Conservation (phyloP, 1,284 basidiomycete genomes). For the Sanghuangporus weigelae region DNA sequence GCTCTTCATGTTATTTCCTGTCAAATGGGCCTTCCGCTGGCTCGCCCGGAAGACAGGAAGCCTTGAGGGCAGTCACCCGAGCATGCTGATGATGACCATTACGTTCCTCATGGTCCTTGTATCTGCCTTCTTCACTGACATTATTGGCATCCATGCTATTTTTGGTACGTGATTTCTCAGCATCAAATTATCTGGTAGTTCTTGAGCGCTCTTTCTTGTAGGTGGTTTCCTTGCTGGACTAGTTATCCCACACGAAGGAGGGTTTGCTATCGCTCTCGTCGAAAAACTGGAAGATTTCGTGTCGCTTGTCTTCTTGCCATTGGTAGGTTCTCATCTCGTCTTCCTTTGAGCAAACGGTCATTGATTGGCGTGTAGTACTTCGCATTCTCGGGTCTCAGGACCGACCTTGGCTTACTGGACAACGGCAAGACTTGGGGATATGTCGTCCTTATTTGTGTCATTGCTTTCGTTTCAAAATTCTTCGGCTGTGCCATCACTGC, state of each 20-base stretch:
- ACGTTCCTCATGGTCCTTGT: conserved; percentile 73
- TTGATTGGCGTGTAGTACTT: conserved; percentile 55
- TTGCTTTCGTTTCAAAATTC: conserved; percentile 82
- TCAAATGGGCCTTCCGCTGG: conserved; percentile 61
- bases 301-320: conserved; percentile 72
- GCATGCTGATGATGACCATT: conserved; percentile 72
- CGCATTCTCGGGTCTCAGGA: conserved; percentile 75
- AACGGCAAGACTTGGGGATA: conserved; percentile 84
- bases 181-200: neutral
- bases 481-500: conserved; percentile 63
- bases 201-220: conserved; percentile 21
- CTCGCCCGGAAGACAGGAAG: conserved; percentile 67
- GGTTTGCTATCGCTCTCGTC: conserved; percentile 72
- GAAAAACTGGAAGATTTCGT: conserved; percentile 79
- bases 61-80: conserved; percentile 69
- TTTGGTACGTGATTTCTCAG: conserved; percentile 39
- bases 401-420: conserved; percentile 77
- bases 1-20: conserved; percentile 60
- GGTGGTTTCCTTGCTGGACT: conserved; percentile 86
- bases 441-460: conserved; percentile 71
- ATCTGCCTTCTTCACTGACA: conserved; percentile 84
- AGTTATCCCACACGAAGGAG: conserved; percentile 85
- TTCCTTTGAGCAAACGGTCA: neutral
- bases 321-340: conserved; percentile 42
- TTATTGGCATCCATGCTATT: conserved; percentile 73